These are phyloP conservation scores for Astrothelium subdiscretum DNA, from an alignment of 495 filamentous ascomycete genomes.

Conservation along the genomic window DNA sequence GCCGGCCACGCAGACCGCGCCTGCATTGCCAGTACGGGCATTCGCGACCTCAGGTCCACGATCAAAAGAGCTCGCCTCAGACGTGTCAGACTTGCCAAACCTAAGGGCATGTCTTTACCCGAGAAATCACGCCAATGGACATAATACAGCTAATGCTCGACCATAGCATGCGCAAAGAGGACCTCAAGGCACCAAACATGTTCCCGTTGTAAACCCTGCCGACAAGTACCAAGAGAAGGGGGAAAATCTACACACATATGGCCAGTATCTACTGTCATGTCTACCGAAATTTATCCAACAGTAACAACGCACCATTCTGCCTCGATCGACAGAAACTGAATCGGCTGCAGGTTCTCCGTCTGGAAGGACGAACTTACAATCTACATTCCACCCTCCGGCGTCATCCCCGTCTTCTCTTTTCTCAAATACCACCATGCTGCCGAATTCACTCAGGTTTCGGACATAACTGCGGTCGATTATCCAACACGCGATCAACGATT, in stretches of 20 bases:
- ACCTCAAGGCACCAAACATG: conserved; percentile 45
- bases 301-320: conserved; percentile 10
- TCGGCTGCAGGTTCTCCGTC: conserved; percentile 56
- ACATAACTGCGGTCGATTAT: conserved; percentile 92
- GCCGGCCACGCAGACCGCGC: conserved; percentile 8
- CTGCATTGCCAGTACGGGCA: conserved; percentile 11
- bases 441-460: conserved; percentile 86
- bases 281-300: conserved; percentile 98
- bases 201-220: conserved; percentile 76
- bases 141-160: not conserved
- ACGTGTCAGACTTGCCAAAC: conserved; percentile 25
- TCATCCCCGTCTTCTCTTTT: conserved; percentile 86
- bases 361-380: conserved; percentile 99
- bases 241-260: conserved; percentile 80
- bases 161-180: conserved; percentile 19
- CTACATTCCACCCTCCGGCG: conserved; percentile 75
- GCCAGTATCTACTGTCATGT: conserved; percentile 91
- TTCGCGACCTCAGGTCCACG: conserved; percentile 23
- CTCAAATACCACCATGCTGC: conserved; percentile 95
- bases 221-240: conserved; percentile 83
- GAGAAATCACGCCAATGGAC: conserved; percentile 35
- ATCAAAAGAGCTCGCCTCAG: conserved; percentile 18
- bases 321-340: not conserved
- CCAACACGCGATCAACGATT: conserved; percentile 89
- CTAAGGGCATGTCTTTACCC: conserved; percentile 30